These are phyloP conservation scores for Pythium periplocum DNA, from an alignment of 352 stramenopile genomes.

Conservation along the genomic window DNA sequence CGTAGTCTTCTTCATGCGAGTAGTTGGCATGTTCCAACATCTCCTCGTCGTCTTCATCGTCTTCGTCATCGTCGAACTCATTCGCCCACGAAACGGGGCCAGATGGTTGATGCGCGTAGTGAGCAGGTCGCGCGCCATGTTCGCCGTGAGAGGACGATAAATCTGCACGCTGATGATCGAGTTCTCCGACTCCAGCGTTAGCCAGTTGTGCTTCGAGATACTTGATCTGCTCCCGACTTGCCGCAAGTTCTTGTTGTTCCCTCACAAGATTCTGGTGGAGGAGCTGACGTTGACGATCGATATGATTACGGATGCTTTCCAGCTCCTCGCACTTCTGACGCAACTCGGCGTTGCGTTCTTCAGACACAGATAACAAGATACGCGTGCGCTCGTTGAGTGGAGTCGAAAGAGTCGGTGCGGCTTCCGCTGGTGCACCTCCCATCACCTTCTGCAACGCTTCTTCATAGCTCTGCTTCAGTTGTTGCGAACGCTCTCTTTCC, in stretches of 20 bases:
- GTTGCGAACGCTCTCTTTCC: slow-evolving; percentile 63
- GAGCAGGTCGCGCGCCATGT: neutral
- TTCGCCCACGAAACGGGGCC: slow-evolving; percentile 57
- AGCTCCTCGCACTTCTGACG: slow-evolving; percentile 76
- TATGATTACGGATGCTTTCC: slow-evolving; percentile 31
- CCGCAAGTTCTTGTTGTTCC: slow-evolving; percentile 42
- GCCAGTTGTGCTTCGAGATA: slow-evolving; percentile 61
- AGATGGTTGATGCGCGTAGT: slow-evolving; percentile 4
- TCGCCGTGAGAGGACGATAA: too few relatives aligned
- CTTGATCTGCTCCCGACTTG: slow-evolving; percentile 52
- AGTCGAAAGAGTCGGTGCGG: slow-evolving; percentile 19
- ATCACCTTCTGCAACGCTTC: slow-evolving; percentile 78
- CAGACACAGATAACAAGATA: slow-evolving; percentile 66
- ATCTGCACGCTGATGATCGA: neutral
- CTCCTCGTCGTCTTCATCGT: slow-evolving; percentile 44
- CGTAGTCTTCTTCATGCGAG: slow-evolving; percentile 28
- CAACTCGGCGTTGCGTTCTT: slow-evolving; percentile 69
- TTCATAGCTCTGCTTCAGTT: slow-evolving; percentile 81
- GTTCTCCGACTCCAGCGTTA: neutral
- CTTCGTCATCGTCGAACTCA: slow-evolving; percentile 58
- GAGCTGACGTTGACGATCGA: slow-evolving; percentile 43
- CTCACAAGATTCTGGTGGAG: slow-evolving; percentile 40
- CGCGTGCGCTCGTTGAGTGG: slow-evolving; percentile 54
- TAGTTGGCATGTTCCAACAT: slow-evolving; percentile 17
- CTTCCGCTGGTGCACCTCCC: slow-evolving; percentile 21